Evolutionary conservation across 2,329 filamentous ascomycete genomes (phyloP), one percentile per base, ranked within the genome.

Genomic region (Ascochyta lentis): DNA sequence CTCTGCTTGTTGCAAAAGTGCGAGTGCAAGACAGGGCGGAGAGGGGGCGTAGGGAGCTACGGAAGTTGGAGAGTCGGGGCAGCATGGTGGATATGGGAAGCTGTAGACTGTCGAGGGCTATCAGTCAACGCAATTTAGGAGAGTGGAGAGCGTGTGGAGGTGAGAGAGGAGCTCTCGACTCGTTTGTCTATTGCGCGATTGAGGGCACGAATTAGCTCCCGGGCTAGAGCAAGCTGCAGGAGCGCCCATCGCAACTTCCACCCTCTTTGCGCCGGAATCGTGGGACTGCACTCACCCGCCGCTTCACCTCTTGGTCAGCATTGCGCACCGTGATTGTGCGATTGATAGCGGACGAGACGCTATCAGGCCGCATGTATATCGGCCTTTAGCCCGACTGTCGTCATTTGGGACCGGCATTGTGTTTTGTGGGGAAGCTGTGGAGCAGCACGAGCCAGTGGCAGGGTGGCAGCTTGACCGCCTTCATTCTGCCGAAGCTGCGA

Each of bases 21-120:
- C 56, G 49, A 45, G 31, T 33, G 45, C 45, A 58, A 15, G 65
- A 38, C 24, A 59, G 38, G 34, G 58, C 57, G 34, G 66, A 58
- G 42, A 68, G 48, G 0, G 67, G 64, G 6, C 64, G 69, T 40
- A 70, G 48, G 40, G 65, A 51, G 56, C 61, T 63, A 50, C 67
- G 69, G 19, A 48, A 19, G 33, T 39, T 42, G 43, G 27, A 13
- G 37, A 56, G 37, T 31, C 43, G 42, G 31, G 33, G 26, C 43
- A 51, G 53, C 71, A 63, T 59, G 45, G 64, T 49, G 15, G 67
- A 47, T 55, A 73, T 54, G 37, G 72, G 64, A 60, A 63, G 66
- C 61, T 66, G 63, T 43, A 58, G 56, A 52, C 40, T 47, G 35
- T 49, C 26, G 33, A 48, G 39, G 35, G 51, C 49, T 48, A 49